Conservation (phyloP, 371 early-diverging fungal genomes). For the Mortierella sp. region DNA sequence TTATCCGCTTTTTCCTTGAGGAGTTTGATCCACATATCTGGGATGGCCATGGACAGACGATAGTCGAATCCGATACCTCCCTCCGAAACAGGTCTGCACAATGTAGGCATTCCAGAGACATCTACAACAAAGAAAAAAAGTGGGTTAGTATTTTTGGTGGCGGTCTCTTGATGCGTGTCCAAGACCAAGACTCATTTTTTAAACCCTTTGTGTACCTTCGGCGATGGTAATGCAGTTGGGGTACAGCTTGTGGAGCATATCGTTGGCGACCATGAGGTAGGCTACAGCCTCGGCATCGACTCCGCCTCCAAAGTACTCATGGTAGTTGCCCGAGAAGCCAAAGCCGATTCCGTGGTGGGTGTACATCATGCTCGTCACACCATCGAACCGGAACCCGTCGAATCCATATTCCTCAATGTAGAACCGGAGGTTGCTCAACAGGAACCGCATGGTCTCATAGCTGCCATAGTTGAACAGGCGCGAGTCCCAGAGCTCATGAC, state of each 20-base stretch:
- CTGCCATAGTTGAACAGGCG: conserved; percentile 95
- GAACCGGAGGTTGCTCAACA: conserved; percentile 94
- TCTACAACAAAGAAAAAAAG: conserved; percentile 67
- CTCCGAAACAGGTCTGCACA: conserved; percentile 90
- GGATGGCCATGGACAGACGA: conserved; percentile 95
- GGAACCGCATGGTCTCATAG: conserved; percentile 92
- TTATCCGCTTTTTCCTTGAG: conserved; percentile 92
- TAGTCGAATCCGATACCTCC: conserved; percentile 98
- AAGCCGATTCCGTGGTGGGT: conserved; percentile 94
- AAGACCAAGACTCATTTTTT: neutral
- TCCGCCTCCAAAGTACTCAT: conserved; percentile 91
- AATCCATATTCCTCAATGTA: conserved; percentile 92
- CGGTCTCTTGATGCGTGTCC: neutral
- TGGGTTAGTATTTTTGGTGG: neutral
- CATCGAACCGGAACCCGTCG: conserved; percentile 98
- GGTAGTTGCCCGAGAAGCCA: conserved; percentile 94
- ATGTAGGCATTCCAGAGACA: conserved; percentile 98
- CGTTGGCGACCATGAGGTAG: conserved; percentile 93
- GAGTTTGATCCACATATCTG: conserved; percentile 99
- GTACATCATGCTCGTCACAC: conserved; percentile 97
- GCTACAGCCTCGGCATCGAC: conserved; percentile 91
- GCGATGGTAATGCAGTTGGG: conserved; percentile 90
- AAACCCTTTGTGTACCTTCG: conserved; percentile 68
- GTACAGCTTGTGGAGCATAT: conserved; percentile 85
- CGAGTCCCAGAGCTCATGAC: conserved; percentile 95